A percentile compares a stretch with the other conserved stretches of the same genome.
These are phyloP conservation scores for Gynandropsis gynandra DNA, from an alignment of 345 rosid species.

Conservation along the genomic window DNA sequence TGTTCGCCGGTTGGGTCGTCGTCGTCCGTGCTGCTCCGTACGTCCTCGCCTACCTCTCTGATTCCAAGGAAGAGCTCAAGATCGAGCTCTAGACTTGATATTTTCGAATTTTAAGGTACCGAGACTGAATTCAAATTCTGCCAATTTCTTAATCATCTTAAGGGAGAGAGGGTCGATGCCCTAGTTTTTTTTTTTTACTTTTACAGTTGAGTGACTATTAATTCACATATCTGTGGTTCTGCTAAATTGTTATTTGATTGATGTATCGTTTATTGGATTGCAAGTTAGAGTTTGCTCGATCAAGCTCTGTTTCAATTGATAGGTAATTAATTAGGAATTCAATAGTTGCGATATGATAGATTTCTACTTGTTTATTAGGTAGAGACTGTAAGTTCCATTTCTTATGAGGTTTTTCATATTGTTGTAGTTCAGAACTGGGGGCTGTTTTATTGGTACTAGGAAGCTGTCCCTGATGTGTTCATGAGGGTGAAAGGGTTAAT, in stretches of 20 bases:
- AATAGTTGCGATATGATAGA: background rate
- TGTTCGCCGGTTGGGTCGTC: conserved; percentile 61
- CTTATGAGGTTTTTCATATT: no score
- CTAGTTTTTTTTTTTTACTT: background rate
- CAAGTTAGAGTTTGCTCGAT: background rate
- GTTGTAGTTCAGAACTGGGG: no score
- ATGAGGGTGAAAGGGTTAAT: background rate
- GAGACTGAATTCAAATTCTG: background rate
- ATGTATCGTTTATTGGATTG: background rate
- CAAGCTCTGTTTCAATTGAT: background rate
- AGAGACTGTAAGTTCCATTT: no score
- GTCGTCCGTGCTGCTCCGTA: conserved; percentile 61
- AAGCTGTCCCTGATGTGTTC: background rate
- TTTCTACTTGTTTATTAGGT: background rate
- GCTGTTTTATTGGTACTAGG: no score
- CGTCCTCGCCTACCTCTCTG: conserved; percentile 58
- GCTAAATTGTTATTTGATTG: no score
- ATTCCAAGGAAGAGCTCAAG: conserved; percentile 65
- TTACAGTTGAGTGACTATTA: background rate
- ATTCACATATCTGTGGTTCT: background rate
- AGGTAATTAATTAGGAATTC: background rate
- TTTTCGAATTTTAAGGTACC: conserved; percentile 6
- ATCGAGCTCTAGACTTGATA: conserved; percentile 43
- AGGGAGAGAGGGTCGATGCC: background rate
- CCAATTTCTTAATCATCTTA: background rate